A percentile compares a stretch with the other conserved stretches of the same genome.
phyloP scores from a whole-genome alignment of 2,329 filamentous ascomycete species.

The Cercospora brassicicola region DNA sequence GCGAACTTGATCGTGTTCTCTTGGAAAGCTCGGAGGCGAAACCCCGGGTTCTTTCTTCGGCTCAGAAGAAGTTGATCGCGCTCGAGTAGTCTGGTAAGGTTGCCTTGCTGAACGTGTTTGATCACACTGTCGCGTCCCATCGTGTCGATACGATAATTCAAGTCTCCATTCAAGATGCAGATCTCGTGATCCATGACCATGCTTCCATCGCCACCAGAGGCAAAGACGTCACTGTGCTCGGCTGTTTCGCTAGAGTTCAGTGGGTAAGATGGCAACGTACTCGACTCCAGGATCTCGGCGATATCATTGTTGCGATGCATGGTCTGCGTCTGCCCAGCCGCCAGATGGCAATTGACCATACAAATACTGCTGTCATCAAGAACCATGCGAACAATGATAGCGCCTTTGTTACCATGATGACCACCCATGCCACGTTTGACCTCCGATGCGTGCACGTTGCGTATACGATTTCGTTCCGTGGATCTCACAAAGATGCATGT shows the following conservation, averaged over 20 bases:
- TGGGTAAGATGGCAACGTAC: slow-evolving; percentile 67
- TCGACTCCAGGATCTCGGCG: slow-evolving; percentile 80
- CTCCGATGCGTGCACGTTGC: slow-evolving; percentile 74
- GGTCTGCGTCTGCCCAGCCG: slow-evolving; percentile 87
- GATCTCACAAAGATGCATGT: slow-evolving; percentile 93
- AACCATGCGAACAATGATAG: slow-evolving; percentile 85
- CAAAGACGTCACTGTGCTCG: slow-evolving; percentile 71
- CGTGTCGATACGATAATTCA: slow-evolving; percentile 97
- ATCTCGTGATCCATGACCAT: slow-evolving; percentile 97
- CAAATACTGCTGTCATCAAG: slow-evolving; percentile 92
- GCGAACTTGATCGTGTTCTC: slow-evolving; percentile 88
- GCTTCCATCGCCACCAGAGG: slow-evolving; percentile 88
- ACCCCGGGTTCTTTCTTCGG: slow-evolving; percentile 82
- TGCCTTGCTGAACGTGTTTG: slow-evolving; percentile 75
- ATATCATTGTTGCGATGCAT: slow-evolving; percentile 90
- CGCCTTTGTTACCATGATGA: slow-evolving; percentile 93
- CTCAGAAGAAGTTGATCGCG: slow-evolving; percentile 91
- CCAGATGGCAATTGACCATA: slow-evolving; percentile 96
- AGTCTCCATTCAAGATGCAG: slow-evolving; percentile 91
- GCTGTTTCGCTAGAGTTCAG: slow-evolving; percentile 47
- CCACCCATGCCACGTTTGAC: slow-evolving; percentile 97
- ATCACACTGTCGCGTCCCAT: slow-evolving; percentile 94
- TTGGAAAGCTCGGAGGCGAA: slow-evolving; percentile 84
- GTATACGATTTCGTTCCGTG: slow-evolving; percentile 71
- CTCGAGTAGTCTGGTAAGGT: slow-evolving; percentile 82